Conservation (phyloP, 1,284 basidiomycete species). For the Coriolopsis trogii region DNA sequence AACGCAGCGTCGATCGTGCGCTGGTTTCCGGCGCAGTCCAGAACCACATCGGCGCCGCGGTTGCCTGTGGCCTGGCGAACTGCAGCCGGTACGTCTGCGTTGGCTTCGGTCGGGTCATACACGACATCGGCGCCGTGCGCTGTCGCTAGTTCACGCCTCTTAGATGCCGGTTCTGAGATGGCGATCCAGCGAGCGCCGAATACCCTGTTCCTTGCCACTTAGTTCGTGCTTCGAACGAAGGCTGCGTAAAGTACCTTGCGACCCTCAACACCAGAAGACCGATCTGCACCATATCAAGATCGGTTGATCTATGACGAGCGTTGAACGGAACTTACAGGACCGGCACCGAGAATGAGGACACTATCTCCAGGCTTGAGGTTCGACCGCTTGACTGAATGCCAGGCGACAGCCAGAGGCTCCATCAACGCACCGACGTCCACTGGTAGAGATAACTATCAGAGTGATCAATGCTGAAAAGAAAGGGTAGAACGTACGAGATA, state of each 20-base stretch:
- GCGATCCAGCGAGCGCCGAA: constrained; percentile 30
- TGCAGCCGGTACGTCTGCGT: constrained; percentile 22
- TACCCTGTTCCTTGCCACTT: constrained; percentile 2
- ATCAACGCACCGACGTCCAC: constrained; percentile 35
- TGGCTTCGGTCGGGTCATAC: constrained; percentile 23
- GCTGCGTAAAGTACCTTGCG: neutral
- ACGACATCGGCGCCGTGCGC: constrained; percentile 32
- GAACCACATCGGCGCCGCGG: constrained; percentile 34
- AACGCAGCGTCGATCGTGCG: constrained; percentile 31
- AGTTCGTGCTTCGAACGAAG: too few relatives aligned
- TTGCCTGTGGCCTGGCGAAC: constrained; percentile 27
- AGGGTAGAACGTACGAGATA: neutral
- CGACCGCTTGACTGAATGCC: constrained; percentile 35
- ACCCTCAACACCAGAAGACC: constrained; percentile 10
- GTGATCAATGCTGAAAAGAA: neutral
- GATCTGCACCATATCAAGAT: constrained; percentile 3
- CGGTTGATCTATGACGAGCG: neutral
- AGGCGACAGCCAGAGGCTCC: constrained; percentile 38
- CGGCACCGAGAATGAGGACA: constrained; percentile 36
- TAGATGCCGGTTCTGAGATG: constrained; percentile 33
- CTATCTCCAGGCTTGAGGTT: constrained; percentile 30
- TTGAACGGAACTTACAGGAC: constrained; percentile 27
- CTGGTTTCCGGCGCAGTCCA: constrained; percentile 38
- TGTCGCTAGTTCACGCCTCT: constrained; percentile 30
- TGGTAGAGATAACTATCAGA: neutral